A percentile compares a stretch with the other conserved stretches of the same genome.
Conservation (phyloP, 1,139 yeast genomes). For the Kurtzmaniella quercitrusa region DNA sequence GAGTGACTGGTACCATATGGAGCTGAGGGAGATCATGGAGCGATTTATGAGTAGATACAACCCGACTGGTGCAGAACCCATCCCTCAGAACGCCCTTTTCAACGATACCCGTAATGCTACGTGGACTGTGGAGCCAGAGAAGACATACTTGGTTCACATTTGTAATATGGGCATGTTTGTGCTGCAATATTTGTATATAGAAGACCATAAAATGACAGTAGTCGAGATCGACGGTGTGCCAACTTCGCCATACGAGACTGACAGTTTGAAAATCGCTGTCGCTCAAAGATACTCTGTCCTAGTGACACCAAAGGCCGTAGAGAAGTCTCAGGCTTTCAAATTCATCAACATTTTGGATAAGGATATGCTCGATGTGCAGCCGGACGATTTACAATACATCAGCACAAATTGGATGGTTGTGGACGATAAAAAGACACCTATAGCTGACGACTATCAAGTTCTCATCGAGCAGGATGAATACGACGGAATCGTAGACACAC, state of each 20-base stretch:
- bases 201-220: constrained; percentile 76
- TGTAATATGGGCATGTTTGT: constrained; percentile 84
- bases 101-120: constrained; percentile 74
- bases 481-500: constrained; percentile 39
- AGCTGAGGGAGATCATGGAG: constrained; percentile 47
- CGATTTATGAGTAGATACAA: constrained; percentile 65
- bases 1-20: constrained; percentile 82
- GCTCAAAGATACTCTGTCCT: constrained; percentile 81
- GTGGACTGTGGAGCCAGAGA: constrained; percentile 71
- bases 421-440: constrained; percentile 26
- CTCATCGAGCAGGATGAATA: constrained; percentile 6
- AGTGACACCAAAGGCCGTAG: constrained; percentile 54
- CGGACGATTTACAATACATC: constrained; percentile 58
- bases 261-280: constrained; percentile 58
- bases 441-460: constrained; percentile 27
- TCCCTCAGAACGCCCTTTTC: constrained; percentile 74
- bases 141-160: constrained; percentile 73
- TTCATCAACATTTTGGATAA: constrained; percentile 75
- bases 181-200: constrained; percentile 80
- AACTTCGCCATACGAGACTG: constrained; percentile 61
- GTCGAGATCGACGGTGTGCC: constrained; percentile 82
- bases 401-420: constrained; percentile 72
- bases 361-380: constrained; percentile 72
- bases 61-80: constrained; percentile 97
- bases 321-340: constrained; percentile 58